A percentile compares a stretch with the other conserved stretches of the same genome.
phyloP scores from a whole-genome alignment of 2,329 filamentous ascomycete genomes.

The Sporothrix inflata region DNA sequence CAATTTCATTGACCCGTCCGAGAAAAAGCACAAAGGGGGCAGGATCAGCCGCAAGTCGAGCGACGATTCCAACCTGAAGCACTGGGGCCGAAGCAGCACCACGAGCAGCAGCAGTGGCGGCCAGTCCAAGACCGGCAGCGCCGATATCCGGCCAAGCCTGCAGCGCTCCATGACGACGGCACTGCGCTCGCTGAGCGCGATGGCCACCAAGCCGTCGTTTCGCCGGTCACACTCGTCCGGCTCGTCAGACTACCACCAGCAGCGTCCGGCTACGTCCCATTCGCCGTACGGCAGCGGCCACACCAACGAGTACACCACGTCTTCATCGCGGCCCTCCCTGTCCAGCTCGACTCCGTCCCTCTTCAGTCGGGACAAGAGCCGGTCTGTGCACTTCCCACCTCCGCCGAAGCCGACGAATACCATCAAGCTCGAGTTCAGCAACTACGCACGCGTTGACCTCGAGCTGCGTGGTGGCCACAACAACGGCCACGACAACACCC shows the following conservation, averaged over 20 bases:
- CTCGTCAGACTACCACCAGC: neutral
- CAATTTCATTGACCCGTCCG: conserved; percentile 65
- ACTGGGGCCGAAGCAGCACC: conserved; percentile 31
- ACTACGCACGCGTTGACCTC: conserved; percentile 91
- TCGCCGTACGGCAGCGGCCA: conserved; percentile 38
- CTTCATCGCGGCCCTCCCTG: conserved; percentile 7
- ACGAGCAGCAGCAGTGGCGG: neutral
- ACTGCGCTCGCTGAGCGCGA: conserved; percentile 47
- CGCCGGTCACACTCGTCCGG: conserved; percentile 37
- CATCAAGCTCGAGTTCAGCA: conserved; percentile 92
- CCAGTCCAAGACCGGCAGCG: neutral
- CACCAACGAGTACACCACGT: conserved; percentile 40
- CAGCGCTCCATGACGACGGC: conserved; percentile 55
- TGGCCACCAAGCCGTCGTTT: conserved; percentile 39
- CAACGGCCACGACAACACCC: conserved; percentile 51
- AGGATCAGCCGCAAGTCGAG: conserved; percentile 40
- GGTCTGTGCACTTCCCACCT: conserved; percentile 36
- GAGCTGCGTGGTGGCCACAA: conserved; percentile 61
- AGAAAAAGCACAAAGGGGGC: conserved; percentile 48
- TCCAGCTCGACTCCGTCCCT: conserved; percentile 34
- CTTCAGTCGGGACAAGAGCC: conserved; percentile 37
- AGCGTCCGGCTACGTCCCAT: conserved; percentile 36
- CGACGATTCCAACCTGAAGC: conserved; percentile 39
- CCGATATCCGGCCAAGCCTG: conserved; percentile 44
- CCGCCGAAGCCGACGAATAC: conserved; percentile 66